Conservation (phyloP, 2,329 filamentous ascomycete species). For the Colletotrichum melonis region DNA sequence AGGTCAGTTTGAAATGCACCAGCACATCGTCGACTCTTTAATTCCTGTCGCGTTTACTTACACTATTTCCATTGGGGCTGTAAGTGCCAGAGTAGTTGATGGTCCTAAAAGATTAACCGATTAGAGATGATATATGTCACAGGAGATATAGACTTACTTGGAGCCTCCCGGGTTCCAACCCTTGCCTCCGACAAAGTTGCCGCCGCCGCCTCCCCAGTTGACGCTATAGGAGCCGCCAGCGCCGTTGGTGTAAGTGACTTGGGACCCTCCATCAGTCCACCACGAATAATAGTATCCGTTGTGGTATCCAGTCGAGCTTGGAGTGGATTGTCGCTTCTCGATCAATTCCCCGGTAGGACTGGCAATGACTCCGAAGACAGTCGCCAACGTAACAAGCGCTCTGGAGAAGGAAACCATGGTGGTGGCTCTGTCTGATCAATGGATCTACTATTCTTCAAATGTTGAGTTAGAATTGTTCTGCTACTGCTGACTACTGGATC, state of each 20-base stretch:
- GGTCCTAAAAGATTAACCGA: background rate
- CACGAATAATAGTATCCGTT: conserved; percentile 58
- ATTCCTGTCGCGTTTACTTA: background rate
- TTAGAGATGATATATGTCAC: background rate
- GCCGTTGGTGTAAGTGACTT: conserved; percentile 56
- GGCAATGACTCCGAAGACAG: background rate
- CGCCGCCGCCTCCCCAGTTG: conserved; percentile 53
- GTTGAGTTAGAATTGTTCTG: background rate
- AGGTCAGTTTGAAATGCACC: background rate
- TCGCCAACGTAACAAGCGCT: background rate
- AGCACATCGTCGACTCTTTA: too few species aligned
- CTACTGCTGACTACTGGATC: background rate
- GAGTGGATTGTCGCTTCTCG: conserved; percentile 36
- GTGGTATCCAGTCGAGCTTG: conserved; percentile 42
- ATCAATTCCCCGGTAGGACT: background rate
- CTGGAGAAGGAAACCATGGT: background rate
- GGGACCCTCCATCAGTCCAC: conserved; percentile 54
- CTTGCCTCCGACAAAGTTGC: conserved; percentile 68
- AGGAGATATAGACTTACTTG: conserved; percentile 38
- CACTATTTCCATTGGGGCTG: conserved; percentile 41
- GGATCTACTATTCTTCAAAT: background rate
- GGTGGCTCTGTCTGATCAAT: background rate
- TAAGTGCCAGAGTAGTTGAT: conserved; percentile 45
- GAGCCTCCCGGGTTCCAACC: conserved; percentile 65
- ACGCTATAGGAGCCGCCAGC: conserved; percentile 55